Evolutionary conservation across 2,329 filamentous ascomycete species (phyloP).

Genomic region (Fusarium mangiferae): DNA sequence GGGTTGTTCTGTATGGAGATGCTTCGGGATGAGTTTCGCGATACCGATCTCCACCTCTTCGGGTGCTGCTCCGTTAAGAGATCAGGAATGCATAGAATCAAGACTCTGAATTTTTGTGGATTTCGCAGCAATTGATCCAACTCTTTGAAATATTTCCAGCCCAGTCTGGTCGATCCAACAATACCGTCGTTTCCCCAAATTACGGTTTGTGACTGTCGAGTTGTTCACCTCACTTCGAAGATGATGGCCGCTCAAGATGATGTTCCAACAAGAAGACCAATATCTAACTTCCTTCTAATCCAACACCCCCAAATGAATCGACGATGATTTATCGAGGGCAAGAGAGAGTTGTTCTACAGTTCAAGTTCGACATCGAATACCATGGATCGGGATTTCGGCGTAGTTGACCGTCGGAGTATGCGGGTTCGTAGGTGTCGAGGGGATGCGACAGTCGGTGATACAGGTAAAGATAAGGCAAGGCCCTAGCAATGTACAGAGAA

Average conservation of each 20-base stretch:
- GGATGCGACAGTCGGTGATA: constrained; percentile 13
- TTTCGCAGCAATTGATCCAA: not conserved
- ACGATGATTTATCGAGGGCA: constrained; percentile 13
- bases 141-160: not conserved
- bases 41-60: constrained; percentile 32
- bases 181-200: constrained; percentile 7
- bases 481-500: constrained; percentile 1
- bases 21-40: constrained; percentile 28
- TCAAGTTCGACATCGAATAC: constrained; percentile 26
- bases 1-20: constrained; percentile 23
- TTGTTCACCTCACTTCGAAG: not conserved
- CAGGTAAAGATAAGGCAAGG: not conserved
- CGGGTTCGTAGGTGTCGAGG: constrained; percentile 9
- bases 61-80: constrained; percentile 8
- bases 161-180: not conserved
- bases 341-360: constrained; percentile 1
- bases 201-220: not conserved
- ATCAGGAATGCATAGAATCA: constrained; percentile 23
- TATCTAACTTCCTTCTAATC: not conserved
- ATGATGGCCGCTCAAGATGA: not conserved
- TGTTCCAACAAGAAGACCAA: not conserved
- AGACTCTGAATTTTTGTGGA: not conserved
- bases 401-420: constrained; percentile 24
- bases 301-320: not conserved
- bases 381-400: constrained; percentile 22